phyloP scores from a whole-genome alignment of 768 basidiomycete species.

The Astraeus odoratus region DNA sequence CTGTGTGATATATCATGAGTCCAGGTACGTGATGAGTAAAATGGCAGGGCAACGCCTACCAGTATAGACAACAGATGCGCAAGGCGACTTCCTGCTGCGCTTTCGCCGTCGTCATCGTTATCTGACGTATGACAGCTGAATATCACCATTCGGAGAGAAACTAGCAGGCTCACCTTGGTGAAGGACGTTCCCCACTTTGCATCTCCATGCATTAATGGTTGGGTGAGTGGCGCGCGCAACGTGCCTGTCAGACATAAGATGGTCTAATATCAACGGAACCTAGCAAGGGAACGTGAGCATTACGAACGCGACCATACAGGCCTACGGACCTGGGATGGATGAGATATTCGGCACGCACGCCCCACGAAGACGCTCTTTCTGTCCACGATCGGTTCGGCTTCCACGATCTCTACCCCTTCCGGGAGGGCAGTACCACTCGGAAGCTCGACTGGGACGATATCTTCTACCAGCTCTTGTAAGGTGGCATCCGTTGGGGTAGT shows the following conservation, averaged over 20 bases:
- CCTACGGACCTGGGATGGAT: conserved; percentile 61
- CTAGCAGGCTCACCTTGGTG: conserved; percentile 58
- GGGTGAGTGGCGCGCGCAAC: conserved; percentile 75
- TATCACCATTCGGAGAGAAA: neutral
- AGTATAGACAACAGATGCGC: conserved; percentile 89
- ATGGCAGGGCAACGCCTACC: conserved; percentile 39
- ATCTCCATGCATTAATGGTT: conserved; percentile 78
- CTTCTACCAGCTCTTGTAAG: conserved; percentile 6
- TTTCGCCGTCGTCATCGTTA: conserved; percentile 93
- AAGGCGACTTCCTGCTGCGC: conserved; percentile 83
- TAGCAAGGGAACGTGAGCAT: conserved; percentile 20
- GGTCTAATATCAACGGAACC: conserved; percentile 62
- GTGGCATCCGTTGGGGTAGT: conserved; percentile 6
- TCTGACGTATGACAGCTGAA: conserved; percentile 40
- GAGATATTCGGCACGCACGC: conserved; percentile 70
- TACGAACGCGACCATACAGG: conserved; percentile 10
- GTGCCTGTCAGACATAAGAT: conserved; percentile 64
- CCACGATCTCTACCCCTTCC: conserved; percentile 56
- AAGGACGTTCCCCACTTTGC: conserved; percentile 55
- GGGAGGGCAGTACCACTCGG: conserved; percentile 34
- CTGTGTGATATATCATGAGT: conserved; percentile 30
- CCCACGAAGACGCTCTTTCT: conserved; percentile 84
- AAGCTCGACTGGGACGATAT: neutral
- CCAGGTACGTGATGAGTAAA: neutral
- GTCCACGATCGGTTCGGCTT: conserved; percentile 78